Base-by-base conservation (phyloP, 1,284 basidiomycete species). In the Rhodotorula sp. region DNA sequence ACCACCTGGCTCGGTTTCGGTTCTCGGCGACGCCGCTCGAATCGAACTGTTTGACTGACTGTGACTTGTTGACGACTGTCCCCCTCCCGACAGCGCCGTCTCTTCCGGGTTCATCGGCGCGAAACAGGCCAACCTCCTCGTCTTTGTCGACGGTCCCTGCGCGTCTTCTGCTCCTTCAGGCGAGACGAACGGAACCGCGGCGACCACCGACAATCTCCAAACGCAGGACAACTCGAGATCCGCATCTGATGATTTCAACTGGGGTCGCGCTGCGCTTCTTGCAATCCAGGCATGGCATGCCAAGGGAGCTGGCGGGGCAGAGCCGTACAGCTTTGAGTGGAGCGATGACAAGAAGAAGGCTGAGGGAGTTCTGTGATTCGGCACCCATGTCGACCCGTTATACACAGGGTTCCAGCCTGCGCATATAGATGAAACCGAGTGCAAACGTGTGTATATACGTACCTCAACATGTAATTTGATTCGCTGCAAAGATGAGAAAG, bases 81-180 rank as follows among this genome's bases (percentile, higher is more conserved):
- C 44, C 42, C 37, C 30, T 14, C 22, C 18, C n/a, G 45, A 7
- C 68, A 76, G 76, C 49, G 80, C 79, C 14, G 75, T 79, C 33
- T 48, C 73, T 6, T 69, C 78, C 30, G 78, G 78, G 8, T 81
- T 80, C 75, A 80, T 81, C 72, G 55, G 71, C 22, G 69, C 64
- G 4, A 61, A 60, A 2, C 77, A 78, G 20, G 57, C 73, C 45
- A 62, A 65, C 48, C 70, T 75, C 51, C 61, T 75, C 45, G 51
- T 67, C 54, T 72, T 71, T 42, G 60, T 80, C 61, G 77, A 80
- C 55, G 54, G 64, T 8, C 72, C 68, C 20, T 20, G 62, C 4
- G 4, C 51, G 37, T 14, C 37, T 42, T 42, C 37, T 42, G 37
- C 37, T 42, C 37, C 37, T 8, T 42, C 37, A 42, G 37, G 37